phyloP scores from a whole-genome alignment of 345 rosid genomes.

The Melastoma malabathricum region DNA sequence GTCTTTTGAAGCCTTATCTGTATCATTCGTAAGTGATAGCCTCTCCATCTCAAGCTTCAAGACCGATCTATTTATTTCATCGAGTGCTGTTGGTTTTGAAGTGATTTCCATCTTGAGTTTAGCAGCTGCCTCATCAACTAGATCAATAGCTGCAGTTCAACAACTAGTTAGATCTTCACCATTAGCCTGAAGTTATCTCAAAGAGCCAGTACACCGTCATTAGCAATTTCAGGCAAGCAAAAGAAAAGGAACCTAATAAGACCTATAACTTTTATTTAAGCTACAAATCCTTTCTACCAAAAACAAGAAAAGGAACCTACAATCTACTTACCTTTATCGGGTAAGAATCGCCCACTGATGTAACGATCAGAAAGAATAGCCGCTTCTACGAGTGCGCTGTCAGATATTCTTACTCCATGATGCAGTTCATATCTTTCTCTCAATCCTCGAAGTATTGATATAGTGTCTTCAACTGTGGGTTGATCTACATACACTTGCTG shows the following conservation, averaged over 20 bases:
- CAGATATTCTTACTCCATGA: slow-evolving; percentile 97
- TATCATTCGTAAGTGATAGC: slow-evolving; percentile 82
- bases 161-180: too few relatives aligned
- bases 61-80: slow-evolving; percentile 88
- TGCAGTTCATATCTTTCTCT: slow-evolving; percentile 98
- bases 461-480: slow-evolving; percentile 80
- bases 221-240: background rate
- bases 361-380: slow-evolving; percentile 94
- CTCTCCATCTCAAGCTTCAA: slow-evolving; percentile 97
- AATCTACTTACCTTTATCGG: slow-evolving; percentile 69
- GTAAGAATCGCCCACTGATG: slow-evolving; percentile 93
- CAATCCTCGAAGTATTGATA: slow-evolving; percentile 90
- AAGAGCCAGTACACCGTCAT: too few relatives aligned
- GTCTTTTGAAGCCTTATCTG: slow-evolving; percentile 88
- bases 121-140: slow-evolving; percentile 99
- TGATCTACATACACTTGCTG: slow-evolving; percentile 98
- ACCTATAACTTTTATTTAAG: too few relatives aligned
- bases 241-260: background rate
- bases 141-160: slow-evolving; percentile 69
- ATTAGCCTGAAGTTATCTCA: too few relatives aligned
- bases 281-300: too few relatives aligned
- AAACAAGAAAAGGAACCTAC: background rate
- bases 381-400: slow-evolving; percentile 94
- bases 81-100: slow-evolving; percentile 95
- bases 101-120: slow-evolving; percentile 98